Conservation (phyloP, 192 early-diverging fungal genomes). For the Obelidium mucronatum region DNA sequence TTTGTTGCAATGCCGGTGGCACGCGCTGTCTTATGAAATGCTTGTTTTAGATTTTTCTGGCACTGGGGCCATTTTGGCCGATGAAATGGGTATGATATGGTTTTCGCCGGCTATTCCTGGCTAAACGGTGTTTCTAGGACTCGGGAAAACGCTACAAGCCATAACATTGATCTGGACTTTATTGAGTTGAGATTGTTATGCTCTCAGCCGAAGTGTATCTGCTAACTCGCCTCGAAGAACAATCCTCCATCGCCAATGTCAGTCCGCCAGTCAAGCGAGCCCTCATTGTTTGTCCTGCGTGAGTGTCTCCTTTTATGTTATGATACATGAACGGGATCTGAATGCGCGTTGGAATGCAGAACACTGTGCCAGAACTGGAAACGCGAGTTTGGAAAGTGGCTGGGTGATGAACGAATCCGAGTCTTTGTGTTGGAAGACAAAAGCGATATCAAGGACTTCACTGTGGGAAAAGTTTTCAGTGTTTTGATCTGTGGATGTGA, state of each 20-base stretch:
- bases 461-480: conserved; percentile 27
- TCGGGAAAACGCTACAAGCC: conserved; percentile 60
- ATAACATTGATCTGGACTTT: conserved; percentile 58
- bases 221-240: not conserved
- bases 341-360: too few relatives aligned
- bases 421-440: conserved; percentile 14
- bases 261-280: conserved; percentile 25
- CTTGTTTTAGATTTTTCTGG: conserved; percentile 42
- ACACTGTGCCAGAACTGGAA: conserved; percentile 58
- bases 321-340: not conserved
- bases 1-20: not conserved
- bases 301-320: not conserved
- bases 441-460: conserved; percentile 10
- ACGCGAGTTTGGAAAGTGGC: conserved; percentile 64
- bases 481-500: conserved; percentile 37
- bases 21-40: not conserved
- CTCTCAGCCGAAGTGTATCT: conserved; percentile 1
- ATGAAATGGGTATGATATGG: conserved; percentile 53
- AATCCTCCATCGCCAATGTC: not conserved
- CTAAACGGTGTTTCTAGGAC: conserved; percentile 7
- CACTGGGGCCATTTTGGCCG: conserved; percentile 61
- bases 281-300: conserved; percentile 18
- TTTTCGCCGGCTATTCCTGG: conserved; percentile 2
- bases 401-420: conserved; percentile 53
- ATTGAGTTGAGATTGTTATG: conserved; percentile 37